These are phyloP conservation scores for Canavalia gladiata DNA, from an alignment of 306 rosid species.

Conservation along the genomic window DNA sequence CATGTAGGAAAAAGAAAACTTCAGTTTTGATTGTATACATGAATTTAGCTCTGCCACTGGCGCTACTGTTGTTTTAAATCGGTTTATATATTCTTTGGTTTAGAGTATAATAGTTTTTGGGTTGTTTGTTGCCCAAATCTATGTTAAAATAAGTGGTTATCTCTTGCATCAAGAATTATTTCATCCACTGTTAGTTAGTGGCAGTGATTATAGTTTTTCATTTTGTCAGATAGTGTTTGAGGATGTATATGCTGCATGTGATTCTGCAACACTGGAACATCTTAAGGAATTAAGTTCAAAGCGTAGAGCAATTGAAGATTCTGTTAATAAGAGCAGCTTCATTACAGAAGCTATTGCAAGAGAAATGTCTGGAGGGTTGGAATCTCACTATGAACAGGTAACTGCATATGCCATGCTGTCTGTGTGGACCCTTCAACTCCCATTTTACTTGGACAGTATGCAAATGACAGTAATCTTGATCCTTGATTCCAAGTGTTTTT, in stretches of 20 bases:
- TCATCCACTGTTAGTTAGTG: neutral
- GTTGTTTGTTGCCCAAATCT: neutral
- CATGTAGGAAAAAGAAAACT: neutral
- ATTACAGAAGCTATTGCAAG: conserved; percentile 79
- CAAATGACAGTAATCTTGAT: conserved; percentile 5
- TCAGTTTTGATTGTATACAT: neutral
- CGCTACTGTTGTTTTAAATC: conserved; percentile 1
- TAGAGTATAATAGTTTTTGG: neutral
- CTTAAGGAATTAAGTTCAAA: conserved; percentile 81
- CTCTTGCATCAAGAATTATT: conserved; percentile 25
- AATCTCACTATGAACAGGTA: conserved; percentile 77
- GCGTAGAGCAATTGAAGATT: conserved; percentile 76
- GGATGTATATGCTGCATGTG: conserved; percentile 62
- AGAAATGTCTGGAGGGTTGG: conserved; percentile 84
- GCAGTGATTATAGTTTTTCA: conserved; percentile 45
- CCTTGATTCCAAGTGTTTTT: neutral
- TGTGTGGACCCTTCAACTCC: conserved; percentile 1
- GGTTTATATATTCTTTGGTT: conserved; percentile 8
- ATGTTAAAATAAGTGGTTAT: neutral
- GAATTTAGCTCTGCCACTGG: neutral
- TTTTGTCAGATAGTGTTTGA: conserved; percentile 77
- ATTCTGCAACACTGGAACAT: conserved; percentile 80
- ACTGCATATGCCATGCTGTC: conserved; percentile 15
- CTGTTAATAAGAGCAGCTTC: conserved; percentile 67
- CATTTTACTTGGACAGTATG: neutral